phyloP scores from a whole-genome alignment of 257 asterid species.

The Parsonsia alboflavescens region DNA sequence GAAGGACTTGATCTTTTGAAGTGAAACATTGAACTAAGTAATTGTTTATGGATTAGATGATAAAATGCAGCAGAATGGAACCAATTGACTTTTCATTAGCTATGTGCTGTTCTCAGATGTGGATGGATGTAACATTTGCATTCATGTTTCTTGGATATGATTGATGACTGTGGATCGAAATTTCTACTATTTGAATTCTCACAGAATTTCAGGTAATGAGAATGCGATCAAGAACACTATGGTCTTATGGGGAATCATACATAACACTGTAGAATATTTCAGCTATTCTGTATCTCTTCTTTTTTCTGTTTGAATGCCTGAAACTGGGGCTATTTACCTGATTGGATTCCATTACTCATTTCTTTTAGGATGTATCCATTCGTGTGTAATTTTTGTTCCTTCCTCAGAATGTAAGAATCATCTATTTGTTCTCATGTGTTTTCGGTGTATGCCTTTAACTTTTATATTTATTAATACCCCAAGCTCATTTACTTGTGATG shows the following conservation, averaged over 20 bases:
- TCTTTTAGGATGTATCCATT: background rate
- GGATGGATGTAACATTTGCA: background rate
- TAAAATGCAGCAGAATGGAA: background rate
- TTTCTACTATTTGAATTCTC: background rate
- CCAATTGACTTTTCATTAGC: background rate
- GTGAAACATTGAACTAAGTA: constrained; percentile 9
- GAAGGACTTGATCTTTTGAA: constrained; percentile 1
- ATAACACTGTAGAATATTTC: background rate
- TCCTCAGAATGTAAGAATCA: background rate
- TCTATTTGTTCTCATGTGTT: background rate
- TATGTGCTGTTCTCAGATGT: background rate
- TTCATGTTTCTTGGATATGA: background rate
- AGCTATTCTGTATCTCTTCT: background rate
- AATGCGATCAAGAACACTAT: background rate
- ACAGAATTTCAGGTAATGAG: background rate
- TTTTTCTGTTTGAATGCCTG: background rate
- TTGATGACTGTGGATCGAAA: background rate
- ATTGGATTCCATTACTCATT: background rate
- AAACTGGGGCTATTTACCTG: background rate
- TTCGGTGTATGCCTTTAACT: background rate
- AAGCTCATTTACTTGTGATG: background rate
- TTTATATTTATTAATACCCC: background rate
- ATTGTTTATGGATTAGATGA: background rate
- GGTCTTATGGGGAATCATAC: background rate
- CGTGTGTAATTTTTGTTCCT: background rate